These are phyloP conservation scores for Wickerhamiella sorbophila DNA, from an alignment of 805 yeast species.

Conservation along the genomic window DNA sequence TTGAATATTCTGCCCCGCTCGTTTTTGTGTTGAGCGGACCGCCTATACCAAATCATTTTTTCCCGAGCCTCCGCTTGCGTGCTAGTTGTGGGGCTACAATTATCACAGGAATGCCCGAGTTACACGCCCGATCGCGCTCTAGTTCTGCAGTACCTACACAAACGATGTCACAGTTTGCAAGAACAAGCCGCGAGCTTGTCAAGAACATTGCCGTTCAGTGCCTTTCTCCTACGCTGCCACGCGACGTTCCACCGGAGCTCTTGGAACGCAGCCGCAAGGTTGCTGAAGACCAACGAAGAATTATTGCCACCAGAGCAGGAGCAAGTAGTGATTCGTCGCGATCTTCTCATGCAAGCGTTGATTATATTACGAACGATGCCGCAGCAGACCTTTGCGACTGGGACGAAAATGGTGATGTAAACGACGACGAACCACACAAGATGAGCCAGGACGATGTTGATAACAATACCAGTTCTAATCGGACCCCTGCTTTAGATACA, in stretches of 20 bases:
- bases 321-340: background rate
- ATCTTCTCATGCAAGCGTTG: background rate
- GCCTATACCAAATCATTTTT: too few relatives aligned
- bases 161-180: background rate
- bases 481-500: background rate
- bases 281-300: constrained; percentile 12
- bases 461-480: background rate
- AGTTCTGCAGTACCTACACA: background rate
- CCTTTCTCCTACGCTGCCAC: constrained; percentile 11
- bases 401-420: background rate
- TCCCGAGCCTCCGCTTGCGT: too few relatives aligned
- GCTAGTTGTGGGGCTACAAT: too few relatives aligned
- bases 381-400: background rate
- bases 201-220: constrained; percentile 13
- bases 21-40: too few relatives aligned
- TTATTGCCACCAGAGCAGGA: constrained; percentile 8
- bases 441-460: background rate
- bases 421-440: background rate
- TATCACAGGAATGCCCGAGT: background rate
- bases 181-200: constrained; percentile 2
- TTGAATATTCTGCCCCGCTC: too few relatives aligned
- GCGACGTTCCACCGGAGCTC: constrained; percentile 9
- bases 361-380: background rate
- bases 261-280: constrained; percentile 9
- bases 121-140: background rate